Evolutionary conservation across 169 alveolate species (phyloP), one percentile per base, ranked within the genome.

Genomic region (Cryptosporidium muris): DNA sequence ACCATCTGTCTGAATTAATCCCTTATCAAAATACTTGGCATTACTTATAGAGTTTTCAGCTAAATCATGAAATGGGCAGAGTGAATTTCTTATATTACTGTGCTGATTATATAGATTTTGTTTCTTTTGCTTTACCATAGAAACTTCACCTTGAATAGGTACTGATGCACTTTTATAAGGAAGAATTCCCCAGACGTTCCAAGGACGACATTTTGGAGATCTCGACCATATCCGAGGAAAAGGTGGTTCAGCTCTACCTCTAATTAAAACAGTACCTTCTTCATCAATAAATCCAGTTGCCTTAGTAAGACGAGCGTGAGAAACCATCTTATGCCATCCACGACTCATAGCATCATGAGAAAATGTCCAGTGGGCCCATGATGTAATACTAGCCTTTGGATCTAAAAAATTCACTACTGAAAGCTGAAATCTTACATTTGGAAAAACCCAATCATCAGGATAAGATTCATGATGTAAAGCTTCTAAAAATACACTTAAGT

Each of bases 321-420:
- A 89, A 47, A 94, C 91, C 97, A 94, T 94, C 88, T 94, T 94
- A 81, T 94, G 97, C 97, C 97, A 94, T 48, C 97, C 97, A 14
- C 97, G 68, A 40, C 95, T 90, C 62, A 95, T 90, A 54, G 97
- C 96, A 64, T 93, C 94, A 63, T 93, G 92, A 37, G 94, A 88
- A 90, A 94, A 94, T 25, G 95, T 92, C 97, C 97, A 94, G 80
- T 94, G 95, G 42, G 97, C 97, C 96, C 97, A 94, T 36, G 96
- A 93, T 16, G 97, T 94, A 43, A 94, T 95, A 14, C 95, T 91
- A 66, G 91, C 96, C 66, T 94, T 94, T 51, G 94, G 95, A 66
- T 92, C 95, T 81, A 90, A 88, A 68, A 92, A 91, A 81, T 94
- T 94, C 56, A 94, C 96, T 38, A 94, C 96, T 36, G 97, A 92